A percentile compares a stretch with the other conserved stretches of the same genome.
Conservation (phyloP, 441 rosid genomes). For the Dalechampia spathulata region DNA sequence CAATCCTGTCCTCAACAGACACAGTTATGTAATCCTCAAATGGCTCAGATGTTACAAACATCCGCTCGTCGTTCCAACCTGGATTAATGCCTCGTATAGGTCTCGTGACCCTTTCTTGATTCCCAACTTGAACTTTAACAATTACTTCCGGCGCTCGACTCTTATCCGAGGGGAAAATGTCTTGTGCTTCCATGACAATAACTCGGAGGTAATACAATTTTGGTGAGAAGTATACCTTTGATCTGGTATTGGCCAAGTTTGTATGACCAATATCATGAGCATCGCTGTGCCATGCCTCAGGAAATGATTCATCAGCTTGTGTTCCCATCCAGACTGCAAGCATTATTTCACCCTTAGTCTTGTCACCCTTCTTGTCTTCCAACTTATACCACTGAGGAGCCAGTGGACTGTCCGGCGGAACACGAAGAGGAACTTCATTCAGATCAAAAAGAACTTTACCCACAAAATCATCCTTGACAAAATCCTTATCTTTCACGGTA, state of each 20-base stretch:
- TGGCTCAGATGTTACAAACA: constrained; percentile 61
- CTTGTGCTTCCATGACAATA: constrained; percentile 49
- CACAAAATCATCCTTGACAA: constrained; percentile 30
- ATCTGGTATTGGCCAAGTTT: constrained; percentile 36
- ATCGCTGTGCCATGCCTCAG: constrained; percentile 55
- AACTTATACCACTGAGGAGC: constrained; percentile 56
- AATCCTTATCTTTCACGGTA: constrained; percentile 25
- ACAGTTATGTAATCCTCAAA: constrained; percentile 32
- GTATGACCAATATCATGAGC: constrained; percentile 47
- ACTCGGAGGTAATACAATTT: constrained; percentile 51
- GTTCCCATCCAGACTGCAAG: constrained; percentile 54
- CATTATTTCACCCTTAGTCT: constrained; percentile 43
- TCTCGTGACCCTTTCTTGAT: constrained; percentile 29
- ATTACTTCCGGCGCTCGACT: constrained; percentile 28
- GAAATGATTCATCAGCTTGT: constrained; percentile 49
- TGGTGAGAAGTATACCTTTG: constrained; percentile 49
- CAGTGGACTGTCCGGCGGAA: constrained; percentile 58
- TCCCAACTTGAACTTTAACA: constrained; percentile 27
- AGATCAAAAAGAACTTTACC: constrained; percentile 33
- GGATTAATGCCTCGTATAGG: constrained; percentile 33
- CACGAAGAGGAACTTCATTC: constrained; percentile 37
- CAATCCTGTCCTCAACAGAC: constrained; percentile 33
- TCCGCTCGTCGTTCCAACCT: constrained; percentile 54
- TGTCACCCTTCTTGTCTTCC: constrained; percentile 29
- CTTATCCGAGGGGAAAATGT: constrained; percentile 32